These are phyloP conservation scores for Linum trigynum DNA, from an alignment of 345 rosid genomes.

Conservation along the genomic window DNA sequence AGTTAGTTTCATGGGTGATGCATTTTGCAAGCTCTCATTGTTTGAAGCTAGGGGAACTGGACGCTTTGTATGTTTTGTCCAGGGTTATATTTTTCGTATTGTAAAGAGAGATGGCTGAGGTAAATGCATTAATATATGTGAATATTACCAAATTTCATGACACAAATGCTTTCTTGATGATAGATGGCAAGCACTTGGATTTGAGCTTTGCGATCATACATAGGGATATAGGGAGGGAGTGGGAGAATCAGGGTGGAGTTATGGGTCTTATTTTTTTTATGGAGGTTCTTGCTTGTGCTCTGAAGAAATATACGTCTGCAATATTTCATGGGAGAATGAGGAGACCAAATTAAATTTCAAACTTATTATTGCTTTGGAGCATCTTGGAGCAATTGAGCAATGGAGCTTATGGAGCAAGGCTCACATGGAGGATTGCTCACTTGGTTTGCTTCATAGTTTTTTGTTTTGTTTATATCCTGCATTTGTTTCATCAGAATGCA, in stretches of 20 bases:
- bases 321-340: slow-evolving; percentile 49
- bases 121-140: slow-evolving; percentile 46
- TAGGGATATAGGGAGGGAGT: slow-evolving; percentile 89
- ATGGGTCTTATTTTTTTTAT: slow-evolving; percentile 41
- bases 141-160: slow-evolving; percentile 62
- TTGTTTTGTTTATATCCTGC: slow-evolving; percentile 27
- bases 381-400: slow-evolving; percentile 69
- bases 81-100: slow-evolving; percentile 10
- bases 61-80: neutral
- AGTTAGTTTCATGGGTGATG: neutral
- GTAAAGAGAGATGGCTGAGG: slow-evolving; percentile 42
- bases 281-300: slow-evolving; percentile 76
- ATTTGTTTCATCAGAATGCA: slow-evolving; percentile 16
- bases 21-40: neutral
- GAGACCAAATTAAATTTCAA: slow-evolving; percentile 48
- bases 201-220: slow-evolving; percentile 87
- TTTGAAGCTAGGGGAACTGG: neutral
- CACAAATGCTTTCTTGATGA: slow-evolving; percentile 84
- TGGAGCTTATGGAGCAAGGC: slow-evolving; percentile 94
- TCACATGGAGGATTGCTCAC: slow-evolving; percentile 83
- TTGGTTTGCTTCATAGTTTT: slow-evolving; percentile 73
- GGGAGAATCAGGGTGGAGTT: slow-evolving; percentile 74
- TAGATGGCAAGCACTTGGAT: slow-evolving; percentile 97
- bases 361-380: slow-evolving; percentile 76
- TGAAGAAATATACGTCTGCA: slow-evolving; percentile 47